Evolutionary conservation across 805 yeast species (phyloP).

Genomic region (Pichia nakasei): DNA sequence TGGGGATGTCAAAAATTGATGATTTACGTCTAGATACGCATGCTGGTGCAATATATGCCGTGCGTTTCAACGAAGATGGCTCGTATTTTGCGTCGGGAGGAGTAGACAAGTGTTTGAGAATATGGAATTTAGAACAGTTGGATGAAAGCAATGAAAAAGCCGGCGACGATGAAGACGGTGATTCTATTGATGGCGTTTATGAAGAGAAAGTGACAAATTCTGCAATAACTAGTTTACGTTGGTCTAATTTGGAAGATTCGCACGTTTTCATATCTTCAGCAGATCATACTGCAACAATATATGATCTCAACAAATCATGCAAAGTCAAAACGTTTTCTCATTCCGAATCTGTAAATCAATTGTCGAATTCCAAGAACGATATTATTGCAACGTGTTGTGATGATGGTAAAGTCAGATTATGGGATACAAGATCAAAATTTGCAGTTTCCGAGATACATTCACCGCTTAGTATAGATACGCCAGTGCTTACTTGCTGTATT

Average conservation of each 20-base stretch:
- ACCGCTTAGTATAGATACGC: slow-evolving; percentile 29
- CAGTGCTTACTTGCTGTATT: slow-evolving; percentile 44
- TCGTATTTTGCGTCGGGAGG: slow-evolving; percentile 54
- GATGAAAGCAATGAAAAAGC: neutral
- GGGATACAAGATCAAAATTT: slow-evolving; percentile 57
- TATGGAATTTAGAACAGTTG: slow-evolving; percentile 7
- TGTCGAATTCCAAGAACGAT: slow-evolving; percentile 30
- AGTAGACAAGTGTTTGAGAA: slow-evolving; percentile 31
- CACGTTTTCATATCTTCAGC: slow-evolving; percentile 46
- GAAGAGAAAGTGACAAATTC: slow-evolving; percentile 24
- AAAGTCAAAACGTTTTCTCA: slow-evolving; percentile 41
- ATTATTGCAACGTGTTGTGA: slow-evolving; percentile 49
- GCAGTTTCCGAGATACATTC: slow-evolving; percentile 28
- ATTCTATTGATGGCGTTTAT: neutral
- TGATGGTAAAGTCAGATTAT: slow-evolving; percentile 48
- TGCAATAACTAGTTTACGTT: slow-evolving; percentile 52
- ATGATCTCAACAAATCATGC: slow-evolving; percentile 53
- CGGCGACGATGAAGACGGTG: neutral
- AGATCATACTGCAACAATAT: slow-evolving; percentile 50
- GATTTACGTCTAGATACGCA: slow-evolving; percentile 38
- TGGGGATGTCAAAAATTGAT: neutral
- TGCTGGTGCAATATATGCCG: slow-evolving; percentile 42
- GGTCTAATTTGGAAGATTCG: slow-evolving; percentile 39
- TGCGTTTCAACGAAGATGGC: slow-evolving; percentile 46
- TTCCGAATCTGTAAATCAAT: slow-evolving; percentile 42